Evolutionary conservation across 345 rosid genomes (phyloP), one percentile per base, ranked within the genome.

Genomic region (Corchorus olitorius): DNA sequence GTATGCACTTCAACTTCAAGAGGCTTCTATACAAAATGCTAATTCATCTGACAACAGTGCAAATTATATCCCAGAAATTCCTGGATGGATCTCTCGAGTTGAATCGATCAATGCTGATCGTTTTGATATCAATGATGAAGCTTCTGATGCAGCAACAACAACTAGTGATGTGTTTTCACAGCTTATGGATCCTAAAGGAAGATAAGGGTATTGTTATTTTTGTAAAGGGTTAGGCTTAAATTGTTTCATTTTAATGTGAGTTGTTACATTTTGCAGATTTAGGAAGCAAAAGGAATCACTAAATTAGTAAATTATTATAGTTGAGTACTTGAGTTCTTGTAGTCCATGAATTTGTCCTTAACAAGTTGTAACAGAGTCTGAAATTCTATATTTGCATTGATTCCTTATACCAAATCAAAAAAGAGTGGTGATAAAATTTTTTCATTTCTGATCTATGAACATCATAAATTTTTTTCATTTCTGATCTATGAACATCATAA

Each of bases 1-100:
- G 87, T 81, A 20, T 45, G 82, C 87, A 54, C 89, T 91, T 76
- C 82, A 88, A 69, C 84, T 81, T 16, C 89, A 86, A 62, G 81
- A 79, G 4, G 64, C 75, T 72, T 58, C 75, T 10, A 43, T 43
- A 19, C 53, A 56, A 56, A 58, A 72, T 16, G 53, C 34, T 58
- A 27, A 27, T 27, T 72, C 75, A 13, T 72, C 65, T 0, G 75
- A 72, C 0, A 72, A 72, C 3, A 72, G 75, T 22, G 55, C 75
- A 20, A 72, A 39, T 1, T 39, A 70, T 52, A 52, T 70, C 35
- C 69, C 76, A 20, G 76, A 74, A 4, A 74, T 74, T 35, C 55
- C 76, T 11, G 69, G 59, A 48, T 61, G 68, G 76, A 61, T 74
- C 43, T 56, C 46, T 0, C 64, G 12, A 13, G 65, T n/a, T 3